These are phyloP conservation scores for Nigrospora osmanthi DNA, from an alignment of 2,329 filamentous ascomycete genomes.

Conservation along the genomic window DNA sequence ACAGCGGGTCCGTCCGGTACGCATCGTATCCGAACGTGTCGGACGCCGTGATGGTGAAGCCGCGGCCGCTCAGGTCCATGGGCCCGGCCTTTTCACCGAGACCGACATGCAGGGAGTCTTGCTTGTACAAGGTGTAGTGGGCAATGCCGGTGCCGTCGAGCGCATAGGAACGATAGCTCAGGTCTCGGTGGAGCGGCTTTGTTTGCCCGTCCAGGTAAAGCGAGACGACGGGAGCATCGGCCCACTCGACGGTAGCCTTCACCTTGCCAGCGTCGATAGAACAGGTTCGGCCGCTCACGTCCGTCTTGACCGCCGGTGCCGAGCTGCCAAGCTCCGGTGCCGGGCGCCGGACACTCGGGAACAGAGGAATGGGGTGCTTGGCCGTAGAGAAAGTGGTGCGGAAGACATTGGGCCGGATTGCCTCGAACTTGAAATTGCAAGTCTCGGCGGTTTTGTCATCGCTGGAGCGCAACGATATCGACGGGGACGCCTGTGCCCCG, in stretches of 20 bases:
- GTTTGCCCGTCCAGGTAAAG: slow-evolving; percentile 39
- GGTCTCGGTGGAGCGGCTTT: slow-evolving; percentile 52
- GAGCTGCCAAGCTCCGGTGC: slow-evolving; percentile 22
- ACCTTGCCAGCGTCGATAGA: slow-evolving; percentile 38
- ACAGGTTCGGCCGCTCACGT: slow-evolving; percentile 24
- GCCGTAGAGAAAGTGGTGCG: slow-evolving; percentile 58
- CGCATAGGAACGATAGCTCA: slow-evolving; percentile 58
- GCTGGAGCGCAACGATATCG: slow-evolving; percentile 32
- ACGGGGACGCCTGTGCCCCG: slow-evolving; percentile 9
- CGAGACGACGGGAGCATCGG: slow-evolving; percentile 47
- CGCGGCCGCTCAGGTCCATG: slow-evolving; percentile 61
- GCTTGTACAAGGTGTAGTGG: slow-evolving; percentile 57
- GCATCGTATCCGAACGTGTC: slow-evolving; percentile 70
- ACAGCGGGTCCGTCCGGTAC: slow-evolving; percentile 62
- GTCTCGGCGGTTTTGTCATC: slow-evolving; percentile 23
- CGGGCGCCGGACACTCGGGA: slow-evolving; percentile 49
- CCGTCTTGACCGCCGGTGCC: slow-evolving; percentile 20
- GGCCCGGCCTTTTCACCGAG: slow-evolving; percentile 64
- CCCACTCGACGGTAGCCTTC: slow-evolving; percentile 51
- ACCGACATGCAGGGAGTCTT: slow-evolving; percentile 58
- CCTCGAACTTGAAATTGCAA: slow-evolving; percentile 56
- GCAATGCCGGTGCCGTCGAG: slow-evolving; percentile 53
- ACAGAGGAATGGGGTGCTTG: slow-evolving; percentile 56
- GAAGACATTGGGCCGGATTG: slow-evolving; percentile 55
- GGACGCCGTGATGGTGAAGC: slow-evolving; percentile 59